phyloP scores from a whole-genome alignment of 176 grass and related monocot genomes.

The Ananas comosus region DNA sequence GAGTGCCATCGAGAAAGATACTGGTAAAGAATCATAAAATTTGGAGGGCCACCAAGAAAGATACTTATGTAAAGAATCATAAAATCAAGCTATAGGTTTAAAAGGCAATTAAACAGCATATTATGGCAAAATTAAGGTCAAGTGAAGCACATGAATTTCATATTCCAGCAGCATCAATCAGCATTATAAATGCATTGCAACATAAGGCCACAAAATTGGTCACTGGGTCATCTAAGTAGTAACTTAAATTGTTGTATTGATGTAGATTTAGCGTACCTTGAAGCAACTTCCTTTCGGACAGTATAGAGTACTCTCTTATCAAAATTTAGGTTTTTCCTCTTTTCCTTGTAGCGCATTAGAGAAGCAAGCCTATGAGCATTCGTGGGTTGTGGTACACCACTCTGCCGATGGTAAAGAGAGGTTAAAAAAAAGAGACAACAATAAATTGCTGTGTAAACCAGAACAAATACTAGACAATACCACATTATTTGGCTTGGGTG shows the following conservation, averaged over 20 bases:
- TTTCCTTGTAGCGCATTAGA: constrained; percentile 25
- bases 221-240: neutral
- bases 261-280: neutral
- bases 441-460: neutral
- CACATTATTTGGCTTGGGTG: neutral
- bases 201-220: too few species aligned
- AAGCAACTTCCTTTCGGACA: constrained; percentile 29
- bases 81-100: too few species aligned
- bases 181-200: too few species aligned
- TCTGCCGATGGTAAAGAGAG: constrained; percentile 14
- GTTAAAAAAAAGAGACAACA: neutral
- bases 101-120: too few species aligned
- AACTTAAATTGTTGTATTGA: neutral
- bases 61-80: too few species aligned
- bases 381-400: constrained; percentile 5
- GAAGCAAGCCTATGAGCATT: constrained; percentile 29
- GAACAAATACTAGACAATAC: neutral
- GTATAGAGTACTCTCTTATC: constrained; percentile 30
- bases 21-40: too few species aligned
- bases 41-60: too few species aligned
- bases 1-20: too few species aligned
- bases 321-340: constrained; percentile 23
- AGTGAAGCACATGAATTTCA: too few species aligned
- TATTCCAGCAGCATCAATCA: too few species aligned
- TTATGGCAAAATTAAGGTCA: too few species aligned